Conservation (phyloP, 345 rosid species). For the Boechera stricta region DNA sequence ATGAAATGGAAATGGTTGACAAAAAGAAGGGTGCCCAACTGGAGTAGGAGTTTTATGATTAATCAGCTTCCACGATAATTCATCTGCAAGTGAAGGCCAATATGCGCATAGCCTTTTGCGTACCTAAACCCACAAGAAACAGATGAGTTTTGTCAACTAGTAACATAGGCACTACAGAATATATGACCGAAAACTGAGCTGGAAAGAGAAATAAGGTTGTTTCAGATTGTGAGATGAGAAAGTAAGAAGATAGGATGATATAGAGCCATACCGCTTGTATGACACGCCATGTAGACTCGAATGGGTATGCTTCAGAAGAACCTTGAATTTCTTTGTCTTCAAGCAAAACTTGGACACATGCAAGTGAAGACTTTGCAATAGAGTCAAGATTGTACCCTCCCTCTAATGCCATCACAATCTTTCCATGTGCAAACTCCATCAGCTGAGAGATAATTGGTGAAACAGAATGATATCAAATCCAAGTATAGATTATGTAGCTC, state of each 20-base stretch:
- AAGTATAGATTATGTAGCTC: not conserved
- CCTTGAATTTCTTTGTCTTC: constrained; percentile 57
- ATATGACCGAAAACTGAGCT: constrained; percentile 6
- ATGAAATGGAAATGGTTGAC: not conserved
- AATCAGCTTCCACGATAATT: constrained; percentile 63
- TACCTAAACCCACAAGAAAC: constrained; percentile 58
- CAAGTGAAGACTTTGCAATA: constrained; percentile 82
- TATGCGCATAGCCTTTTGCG: constrained; percentile 61
- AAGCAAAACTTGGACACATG: constrained; percentile 84
- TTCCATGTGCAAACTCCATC: constrained; percentile 86
- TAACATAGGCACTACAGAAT: constrained; percentile 2
- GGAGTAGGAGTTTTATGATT: constrained; percentile 54
- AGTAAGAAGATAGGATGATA: constrained; percentile 19
- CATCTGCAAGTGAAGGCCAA: constrained; percentile 80
- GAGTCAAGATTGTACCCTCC: constrained; percentile 94
- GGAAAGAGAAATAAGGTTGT: not conserved
- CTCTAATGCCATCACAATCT: constrained; percentile 84
- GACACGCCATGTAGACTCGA: constrained; percentile 89
- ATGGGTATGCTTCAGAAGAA: constrained; percentile 76
- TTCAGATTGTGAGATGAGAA: not conserved
- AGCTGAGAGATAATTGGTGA: constrained; percentile 54
- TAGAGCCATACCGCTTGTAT: constrained; percentile 64
- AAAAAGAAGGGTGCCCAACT: constrained; percentile 41
- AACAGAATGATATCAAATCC: constrained; percentile 7
- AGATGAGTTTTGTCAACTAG: constrained; percentile 21